Conservation (phyloP, 2,329 filamentous ascomycete species). For the Cercospora janseana region DNA sequence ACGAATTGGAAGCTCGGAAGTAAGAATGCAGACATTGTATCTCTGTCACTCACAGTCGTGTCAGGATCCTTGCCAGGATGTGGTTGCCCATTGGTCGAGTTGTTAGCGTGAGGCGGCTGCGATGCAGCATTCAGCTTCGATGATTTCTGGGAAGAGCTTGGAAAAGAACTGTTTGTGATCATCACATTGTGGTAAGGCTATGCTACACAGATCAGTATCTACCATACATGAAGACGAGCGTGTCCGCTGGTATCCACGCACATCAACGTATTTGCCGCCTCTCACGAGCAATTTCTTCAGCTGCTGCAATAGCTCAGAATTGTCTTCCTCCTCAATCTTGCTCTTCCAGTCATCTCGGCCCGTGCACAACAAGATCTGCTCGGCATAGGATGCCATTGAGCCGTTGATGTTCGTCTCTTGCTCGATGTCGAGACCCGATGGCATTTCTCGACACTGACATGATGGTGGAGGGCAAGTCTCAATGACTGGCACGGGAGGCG, state of each 20-base stretch:
- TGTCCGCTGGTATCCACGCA: slow-evolving; percentile 36
- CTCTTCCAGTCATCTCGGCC: slow-evolving; percentile 78
- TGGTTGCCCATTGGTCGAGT: neutral
- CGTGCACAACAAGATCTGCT: slow-evolving; percentile 82
- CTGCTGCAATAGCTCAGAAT: slow-evolving; percentile 61
- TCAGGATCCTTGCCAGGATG: slow-evolving; percentile 33
- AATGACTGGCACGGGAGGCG: slow-evolving; percentile 46
- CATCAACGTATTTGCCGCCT: slow-evolving; percentile 47
- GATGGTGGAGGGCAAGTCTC: slow-evolving; percentile 69
- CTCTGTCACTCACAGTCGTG: slow-evolving; percentile 22
- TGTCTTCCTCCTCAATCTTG: slow-evolving; percentile 77
- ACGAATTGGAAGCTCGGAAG: slow-evolving; percentile 83
- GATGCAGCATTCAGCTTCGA: slow-evolving; percentile 11
- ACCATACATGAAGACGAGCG: neutral
- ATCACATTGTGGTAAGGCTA: slow-evolving; percentile 83
- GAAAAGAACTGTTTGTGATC: slow-evolving; percentile 73
- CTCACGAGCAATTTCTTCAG: slow-evolving; percentile 57
- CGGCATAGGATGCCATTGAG: slow-evolving; percentile 72
- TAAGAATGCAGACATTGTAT: slow-evolving; percentile 65
- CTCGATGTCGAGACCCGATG: slow-evolving; percentile 71
- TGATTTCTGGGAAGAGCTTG: slow-evolving; percentile 44
- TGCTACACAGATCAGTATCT: slow-evolving; percentile 24
- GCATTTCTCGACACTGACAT: slow-evolving; percentile 69
- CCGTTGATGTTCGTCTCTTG: slow-evolving; percentile 67
- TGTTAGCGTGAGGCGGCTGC: slow-evolving; percentile 12